A percentile compares a stretch with the other conserved stretches of the same genome.
Evolutionary conservation across 768 basidiomycete species (phyloP).

Genomic region (Psilocybe cubensis): DNA sequence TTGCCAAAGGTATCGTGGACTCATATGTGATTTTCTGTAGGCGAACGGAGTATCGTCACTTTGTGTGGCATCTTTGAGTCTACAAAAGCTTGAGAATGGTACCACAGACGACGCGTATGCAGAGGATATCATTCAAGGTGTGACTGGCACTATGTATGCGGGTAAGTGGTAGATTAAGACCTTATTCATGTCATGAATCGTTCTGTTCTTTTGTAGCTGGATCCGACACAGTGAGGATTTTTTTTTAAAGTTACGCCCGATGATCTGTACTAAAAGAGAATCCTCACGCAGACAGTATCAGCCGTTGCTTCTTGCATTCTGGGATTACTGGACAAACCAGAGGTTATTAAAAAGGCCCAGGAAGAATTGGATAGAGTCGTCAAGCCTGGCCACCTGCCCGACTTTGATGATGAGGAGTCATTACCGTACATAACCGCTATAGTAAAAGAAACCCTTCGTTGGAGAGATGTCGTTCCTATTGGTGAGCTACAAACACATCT

Average conservation of each 20-base stretch:
- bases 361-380: conserved; percentile 38
- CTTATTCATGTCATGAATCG: not conserved
- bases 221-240: conserved; percentile 20
- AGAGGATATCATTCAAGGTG: conserved; percentile 15
- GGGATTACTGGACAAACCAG: conserved; percentile 34
- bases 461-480: conserved; percentile 34
- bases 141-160: conserved; percentile 5
- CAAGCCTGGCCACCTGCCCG: conserved; percentile 35
- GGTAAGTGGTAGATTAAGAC: not conserved
- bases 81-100: conserved; percentile 20
- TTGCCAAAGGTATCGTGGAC: no score
- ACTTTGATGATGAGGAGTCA: conserved; percentile 28
- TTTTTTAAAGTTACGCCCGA: not conserved
- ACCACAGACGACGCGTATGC: conserved; percentile 26
- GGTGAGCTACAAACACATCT: conserved; percentile 18
- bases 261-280: not conserved
- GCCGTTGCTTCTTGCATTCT: conserved; percentile 34
- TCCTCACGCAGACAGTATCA: conserved; percentile 25
- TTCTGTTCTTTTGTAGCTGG: conserved; percentile 11
- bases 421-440: conserved; percentile 39
- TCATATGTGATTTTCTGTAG: not conserved
- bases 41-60: conserved; percentile 7
- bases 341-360: conserved; percentile 35
- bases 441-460: conserved; percentile 32
- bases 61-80: conserved; percentile 24